Evolutionary conservation across 495 filamentous ascomycete genomes (phyloP).

Genomic region (Paragyromitra xinjiangensis): DNA sequence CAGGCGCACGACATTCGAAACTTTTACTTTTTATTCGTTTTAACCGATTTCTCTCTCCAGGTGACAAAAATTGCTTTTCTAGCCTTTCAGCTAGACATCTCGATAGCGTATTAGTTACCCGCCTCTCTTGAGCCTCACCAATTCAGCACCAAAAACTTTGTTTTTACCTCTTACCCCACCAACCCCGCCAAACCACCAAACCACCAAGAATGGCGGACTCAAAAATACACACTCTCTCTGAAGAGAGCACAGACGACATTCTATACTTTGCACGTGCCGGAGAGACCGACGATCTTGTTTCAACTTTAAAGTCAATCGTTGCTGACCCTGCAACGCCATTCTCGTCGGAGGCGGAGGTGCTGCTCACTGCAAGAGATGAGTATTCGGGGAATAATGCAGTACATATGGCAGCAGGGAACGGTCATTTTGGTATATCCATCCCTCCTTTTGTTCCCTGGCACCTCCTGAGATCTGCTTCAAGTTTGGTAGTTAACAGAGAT

Average conservation of each 20-base stretch:
- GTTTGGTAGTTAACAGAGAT: not conserved
- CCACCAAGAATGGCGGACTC: constrained; percentile 40
- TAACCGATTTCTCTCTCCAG: not conserved
- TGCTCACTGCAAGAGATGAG: constrained; percentile 73
- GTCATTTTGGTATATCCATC: constrained; percentile 71
- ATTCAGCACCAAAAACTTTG: constrained; percentile 37
- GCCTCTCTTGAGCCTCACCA: constrained; percentile 5
- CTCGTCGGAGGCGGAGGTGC: constrained; percentile 63
- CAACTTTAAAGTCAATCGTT: constrained; percentile 67
- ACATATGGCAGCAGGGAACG: constrained; percentile 92
- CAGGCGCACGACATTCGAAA: not conserved
- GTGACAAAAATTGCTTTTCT: not conserved
- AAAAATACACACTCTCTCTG: constrained; percentile 62
- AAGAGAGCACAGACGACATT: constrained; percentile 86
- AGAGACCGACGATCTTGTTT: constrained; percentile 74
- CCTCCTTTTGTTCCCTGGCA: not conserved
- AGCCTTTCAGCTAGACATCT: no score
- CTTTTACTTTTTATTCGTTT: not conserved
- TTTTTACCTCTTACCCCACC: constrained; percentile 43
- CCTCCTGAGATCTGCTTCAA: not conserved
- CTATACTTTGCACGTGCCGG: constrained; percentile 82
- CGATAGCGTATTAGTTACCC: constrained; percentile 19
- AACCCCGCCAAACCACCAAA: constrained; percentile 28
- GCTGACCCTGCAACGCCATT: constrained; percentile 63
- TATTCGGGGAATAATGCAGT: constrained; percentile 75